A percentile compares a stretch with the other conserved stretches of the same genome.
These are phyloP conservation scores for Phoenix roebelenii DNA, from an alignment of 176 grass and related monocot species.

Conservation along the genomic window DNA sequence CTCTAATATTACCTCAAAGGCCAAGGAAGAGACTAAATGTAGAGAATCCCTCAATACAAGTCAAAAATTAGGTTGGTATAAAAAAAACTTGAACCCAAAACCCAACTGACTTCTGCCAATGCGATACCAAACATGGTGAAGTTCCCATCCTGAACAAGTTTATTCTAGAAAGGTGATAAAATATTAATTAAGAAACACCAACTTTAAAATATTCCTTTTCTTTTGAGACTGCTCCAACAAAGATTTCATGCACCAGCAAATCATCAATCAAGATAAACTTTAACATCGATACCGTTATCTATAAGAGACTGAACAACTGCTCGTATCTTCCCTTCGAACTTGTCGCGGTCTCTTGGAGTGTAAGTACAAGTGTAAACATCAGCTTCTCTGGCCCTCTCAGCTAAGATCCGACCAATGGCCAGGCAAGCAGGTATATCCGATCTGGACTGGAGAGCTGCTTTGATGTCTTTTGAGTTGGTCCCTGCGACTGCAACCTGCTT, in stretches of 20 bases:
- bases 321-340: slow-evolving; percentile 85
- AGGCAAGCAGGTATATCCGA: slow-evolving; percentile 82
- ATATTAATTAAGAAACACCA: no score
- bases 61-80: no score
- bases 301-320: slow-evolving; percentile 75
- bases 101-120: no score
- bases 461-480: slow-evolving; percentile 84
- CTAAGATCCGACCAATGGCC: slow-evolving; percentile 56
- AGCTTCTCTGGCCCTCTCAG: slow-evolving; percentile 73
- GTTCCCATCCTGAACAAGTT: no score
- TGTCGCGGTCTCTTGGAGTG: slow-evolving; percentile 66
- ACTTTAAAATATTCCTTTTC: no score
- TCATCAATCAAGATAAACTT: slow-evolving; percentile 74
- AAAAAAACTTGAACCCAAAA: no score
- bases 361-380: slow-evolving; percentile 83
- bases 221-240: no score
- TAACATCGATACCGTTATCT: slow-evolving; percentile 78
- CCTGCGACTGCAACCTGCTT: slow-evolving; percentile 80
- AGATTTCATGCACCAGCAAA: neutral
- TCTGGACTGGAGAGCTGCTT: slow-evolving; percentile 52
- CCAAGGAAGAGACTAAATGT: no score
- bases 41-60: no score
- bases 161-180: no score
- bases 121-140: no score
- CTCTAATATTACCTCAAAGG: no score